Base-by-base conservation (phyloP, 495 filamentous ascomycete genomes). In the Aspergillus ostianus region DNA sequence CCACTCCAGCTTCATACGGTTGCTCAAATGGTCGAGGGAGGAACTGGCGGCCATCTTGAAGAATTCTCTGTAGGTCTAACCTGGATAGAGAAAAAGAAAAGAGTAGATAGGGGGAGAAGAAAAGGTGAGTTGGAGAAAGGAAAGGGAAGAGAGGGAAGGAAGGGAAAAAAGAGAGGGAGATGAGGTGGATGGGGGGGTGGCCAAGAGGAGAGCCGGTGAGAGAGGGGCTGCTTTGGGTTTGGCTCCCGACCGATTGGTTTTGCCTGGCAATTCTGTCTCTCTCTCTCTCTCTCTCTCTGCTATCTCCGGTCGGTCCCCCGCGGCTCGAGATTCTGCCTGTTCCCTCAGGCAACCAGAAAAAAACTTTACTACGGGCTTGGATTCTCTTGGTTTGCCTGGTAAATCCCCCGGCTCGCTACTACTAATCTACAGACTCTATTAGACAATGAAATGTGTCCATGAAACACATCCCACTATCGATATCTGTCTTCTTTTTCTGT, bases 1-100 rank as follows among this genome's bases (percentile, higher is more conserved):
- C 94, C 94, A 98, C 79, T 94, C 89, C 66, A 95, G 89, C 79
- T 88, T 89, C 77, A 89, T 93, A 74, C 82, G 78, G 70, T 90
- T 91, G 67, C 82, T 78, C 70, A 95, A 82, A 73, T 95, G 91
- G 72, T 93, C 89, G 68, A 94, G 82, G 67, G 90, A 87, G 65
- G 73, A 82, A 47, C 65, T 76, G 65, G 73, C 73, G 55, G 76
- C 76, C 76, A 80, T 80, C 71, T 68, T 77, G 65, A 58, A 23
- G 64, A 59, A 49, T 72, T 57, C 57, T 62, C 60, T 59, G 64
- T 53, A 56, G 57, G 57, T 55, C 60, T 41, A 55, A 46, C 32
- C 51, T 51, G 49, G 51, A 59, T 62, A 56, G 57, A 64, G 59
- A 64, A 47, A 56, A n/a, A 46, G 56, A 47, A 56, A n/a, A 46